Percentiles rank a stretch among this genome's conserved stretches.
Evolutionary conservation across 805 yeast genomes (phyloP).

Genomic region (Candida vartiovaarae): DNA sequence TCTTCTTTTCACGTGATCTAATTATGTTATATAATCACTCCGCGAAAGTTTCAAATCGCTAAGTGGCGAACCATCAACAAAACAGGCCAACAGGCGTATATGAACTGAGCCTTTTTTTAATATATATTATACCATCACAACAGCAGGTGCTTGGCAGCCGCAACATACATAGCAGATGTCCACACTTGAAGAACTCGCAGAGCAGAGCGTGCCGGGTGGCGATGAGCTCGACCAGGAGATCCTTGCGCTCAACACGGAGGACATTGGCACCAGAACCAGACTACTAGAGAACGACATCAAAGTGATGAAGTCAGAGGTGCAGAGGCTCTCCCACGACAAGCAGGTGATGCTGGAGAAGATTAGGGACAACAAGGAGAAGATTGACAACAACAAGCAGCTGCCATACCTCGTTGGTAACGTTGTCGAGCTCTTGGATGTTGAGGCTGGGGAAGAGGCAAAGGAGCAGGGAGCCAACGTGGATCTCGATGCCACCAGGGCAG

Average conservation of each 20-base stretch:
- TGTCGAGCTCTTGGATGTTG: constrained; percentile 86
- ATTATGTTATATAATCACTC: too few relatives aligned
- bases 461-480: constrained; percentile 93
- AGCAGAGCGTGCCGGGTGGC: constrained; percentile 32
- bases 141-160: too few relatives aligned
- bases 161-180: constrained; percentile 43
- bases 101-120: neutral
- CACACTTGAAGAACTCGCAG: constrained; percentile 76
- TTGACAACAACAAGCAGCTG: constrained; percentile 88
- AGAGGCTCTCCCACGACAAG: constrained; percentile 87
- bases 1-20: neutral
- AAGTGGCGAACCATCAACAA: neutral
- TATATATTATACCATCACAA: neutral
- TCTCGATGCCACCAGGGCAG: constrained; percentile 81
- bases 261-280: constrained; percentile 78
- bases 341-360: constrained; percentile 88
- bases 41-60: too few relatives aligned
- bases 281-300: constrained; percentile 91
- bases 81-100: neutral
- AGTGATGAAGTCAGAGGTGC: constrained; percentile 87
- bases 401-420: constrained; percentile 97
- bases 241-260: constrained; percentile 67
- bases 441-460: constrained; percentile 73
- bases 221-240: constrained; percentile 71
- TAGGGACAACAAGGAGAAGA: constrained; percentile 93